A percentile compares a stretch with the other conserved stretches of the same genome.
phyloP scores from a whole-genome alignment of 1,284 basidiomycete genomes.

The Papiliotrema laurentii region DNA sequence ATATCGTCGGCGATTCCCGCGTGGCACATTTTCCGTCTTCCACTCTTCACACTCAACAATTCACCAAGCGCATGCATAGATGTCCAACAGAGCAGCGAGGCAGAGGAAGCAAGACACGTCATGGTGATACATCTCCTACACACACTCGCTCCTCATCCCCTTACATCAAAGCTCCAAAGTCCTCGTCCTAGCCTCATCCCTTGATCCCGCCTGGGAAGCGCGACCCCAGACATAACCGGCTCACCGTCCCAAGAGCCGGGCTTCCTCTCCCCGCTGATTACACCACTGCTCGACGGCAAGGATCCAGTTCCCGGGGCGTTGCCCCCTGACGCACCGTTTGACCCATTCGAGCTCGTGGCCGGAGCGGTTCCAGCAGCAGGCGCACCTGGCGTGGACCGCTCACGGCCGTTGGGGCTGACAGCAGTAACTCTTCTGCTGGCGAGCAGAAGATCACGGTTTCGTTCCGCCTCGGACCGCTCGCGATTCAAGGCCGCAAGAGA shows the following conservation, averaged over 20 bases:
- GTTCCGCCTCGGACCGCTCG: constrained; percentile 27
- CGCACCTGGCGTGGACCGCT: constrained; percentile 5
- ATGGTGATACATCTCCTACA: no score
- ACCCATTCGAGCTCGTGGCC: constrained; percentile 4
- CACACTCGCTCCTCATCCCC: no score
- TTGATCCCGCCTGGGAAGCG: constrained; percentile 23
- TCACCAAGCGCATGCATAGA: no score
- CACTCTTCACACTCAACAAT: neutral
- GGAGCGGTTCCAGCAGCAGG: neutral
- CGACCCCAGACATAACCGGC: constrained; percentile 16
- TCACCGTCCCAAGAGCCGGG: constrained; percentile 19
- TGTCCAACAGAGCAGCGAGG: no score
- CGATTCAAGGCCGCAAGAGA: constrained; percentile 1
- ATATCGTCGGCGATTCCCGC: neutral
- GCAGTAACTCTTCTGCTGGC: constrained; percentile 25
- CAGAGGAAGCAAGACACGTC: no score
- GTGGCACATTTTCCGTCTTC: neutral
- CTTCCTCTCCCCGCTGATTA: constrained; percentile 1
- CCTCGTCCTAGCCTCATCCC: constrained; percentile 22
- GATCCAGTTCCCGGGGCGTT: neutral
- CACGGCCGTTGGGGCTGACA: constrained; percentile 20
- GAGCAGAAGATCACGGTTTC: constrained; percentile 35
- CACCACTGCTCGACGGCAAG: neutral
- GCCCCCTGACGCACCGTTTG: neutral
- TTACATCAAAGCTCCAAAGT: constrained; percentile 31